Evolutionary conservation across 2,329 filamentous ascomycete genomes (phyloP).

Genomic region (Lecanicillium sp.): DNA sequence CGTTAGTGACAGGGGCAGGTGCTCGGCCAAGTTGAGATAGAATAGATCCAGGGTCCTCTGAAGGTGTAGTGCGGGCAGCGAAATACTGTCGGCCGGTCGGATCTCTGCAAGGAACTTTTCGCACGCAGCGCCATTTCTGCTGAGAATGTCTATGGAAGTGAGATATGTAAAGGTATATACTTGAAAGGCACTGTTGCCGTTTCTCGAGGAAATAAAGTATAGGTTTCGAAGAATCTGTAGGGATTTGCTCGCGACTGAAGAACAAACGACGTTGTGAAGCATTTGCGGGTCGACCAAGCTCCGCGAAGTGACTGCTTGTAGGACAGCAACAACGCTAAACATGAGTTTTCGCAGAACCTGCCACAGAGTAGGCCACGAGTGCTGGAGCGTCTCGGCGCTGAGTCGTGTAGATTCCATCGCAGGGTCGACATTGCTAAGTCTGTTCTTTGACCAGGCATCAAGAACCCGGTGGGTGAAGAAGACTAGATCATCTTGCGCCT

Average conservation of each 20-base stretch:
- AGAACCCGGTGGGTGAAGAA: slow-evolving; percentile 59
- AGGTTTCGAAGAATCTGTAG: slow-evolving; percentile 68
- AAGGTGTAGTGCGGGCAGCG: slow-evolving; percentile 27
- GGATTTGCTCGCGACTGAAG: slow-evolving; percentile 59
- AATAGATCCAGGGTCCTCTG: slow-evolving; percentile 74
- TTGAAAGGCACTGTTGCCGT: slow-evolving; percentile 67
- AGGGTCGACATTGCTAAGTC: slow-evolving; percentile 63
- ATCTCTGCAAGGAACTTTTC: slow-evolving; percentile 60
- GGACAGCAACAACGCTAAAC: slow-evolving; percentile 64
- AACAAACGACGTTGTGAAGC: slow-evolving; percentile 38
- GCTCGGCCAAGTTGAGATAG: slow-evolving; percentile 80
- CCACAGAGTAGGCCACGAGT: slow-evolving; percentile 66
- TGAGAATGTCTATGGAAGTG: slow-evolving; percentile 71
- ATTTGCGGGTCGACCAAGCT: slow-evolving; percentile 43
- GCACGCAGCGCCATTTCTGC: slow-evolving; percentile 58
- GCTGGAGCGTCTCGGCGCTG: slow-evolving; percentile 54
- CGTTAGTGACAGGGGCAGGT: slow-evolving; percentile 64
- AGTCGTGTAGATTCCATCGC: slow-evolving; percentile 57
- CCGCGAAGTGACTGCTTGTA: slow-evolving; percentile 67
- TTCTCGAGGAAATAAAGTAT: slow-evolving; percentile 71
- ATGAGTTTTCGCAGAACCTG: slow-evolving; percentile 65
- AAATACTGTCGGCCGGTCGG: slow-evolving; percentile 30
- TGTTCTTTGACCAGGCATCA: slow-evolving; percentile 66
- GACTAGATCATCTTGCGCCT: slow-evolving; percentile 52
- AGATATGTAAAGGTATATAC: slow-evolving; percentile 80